Percentiles rank a stretch among this genome's conserved stretches.
Evolutionary conservation across 257 asterid genomes (phyloP).

Genomic region (Solanum corneliomulleri): DNA sequence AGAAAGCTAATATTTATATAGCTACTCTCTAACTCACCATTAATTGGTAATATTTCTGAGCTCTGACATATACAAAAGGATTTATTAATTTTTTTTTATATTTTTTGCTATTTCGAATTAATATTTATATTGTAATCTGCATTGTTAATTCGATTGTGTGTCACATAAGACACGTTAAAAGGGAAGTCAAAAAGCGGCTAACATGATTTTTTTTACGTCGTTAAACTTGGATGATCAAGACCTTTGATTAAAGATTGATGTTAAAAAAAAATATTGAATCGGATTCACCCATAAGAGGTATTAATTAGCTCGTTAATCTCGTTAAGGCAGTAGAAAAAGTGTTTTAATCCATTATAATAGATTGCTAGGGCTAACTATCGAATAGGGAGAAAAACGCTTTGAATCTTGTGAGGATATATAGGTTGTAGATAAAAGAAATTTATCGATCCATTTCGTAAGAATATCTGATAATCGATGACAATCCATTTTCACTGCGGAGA

Average conservation of each 20-base stretch:
- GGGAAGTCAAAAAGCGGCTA: neutral
- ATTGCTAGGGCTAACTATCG: too few species aligned
- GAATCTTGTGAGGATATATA: neutral
- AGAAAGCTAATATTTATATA: neutral
- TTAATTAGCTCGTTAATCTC: too few species aligned
- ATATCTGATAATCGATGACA: neutral
- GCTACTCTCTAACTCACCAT: neutral
- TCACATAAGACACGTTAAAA: neutral
- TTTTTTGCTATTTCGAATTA: neutral
- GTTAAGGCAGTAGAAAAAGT: neutral
- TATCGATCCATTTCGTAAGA: neutral
- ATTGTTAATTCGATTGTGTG: neutral
- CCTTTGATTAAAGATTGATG: neutral
- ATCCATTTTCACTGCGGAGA: accelerated
- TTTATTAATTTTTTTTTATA: neutral
- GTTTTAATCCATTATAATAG: too few species aligned
- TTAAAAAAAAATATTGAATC: too few species aligned
- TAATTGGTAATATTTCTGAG: neutral
- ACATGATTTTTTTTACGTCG: neutral
- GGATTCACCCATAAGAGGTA: neutral
- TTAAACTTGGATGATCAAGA: neutral
- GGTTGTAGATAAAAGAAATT: neutral
- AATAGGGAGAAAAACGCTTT: too few species aligned
- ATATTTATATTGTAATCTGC: neutral
- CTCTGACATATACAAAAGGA: neutral